phyloP scores from a whole-genome alignment of 257 asterid genomes.

The Solanum peruvianum region DNA sequence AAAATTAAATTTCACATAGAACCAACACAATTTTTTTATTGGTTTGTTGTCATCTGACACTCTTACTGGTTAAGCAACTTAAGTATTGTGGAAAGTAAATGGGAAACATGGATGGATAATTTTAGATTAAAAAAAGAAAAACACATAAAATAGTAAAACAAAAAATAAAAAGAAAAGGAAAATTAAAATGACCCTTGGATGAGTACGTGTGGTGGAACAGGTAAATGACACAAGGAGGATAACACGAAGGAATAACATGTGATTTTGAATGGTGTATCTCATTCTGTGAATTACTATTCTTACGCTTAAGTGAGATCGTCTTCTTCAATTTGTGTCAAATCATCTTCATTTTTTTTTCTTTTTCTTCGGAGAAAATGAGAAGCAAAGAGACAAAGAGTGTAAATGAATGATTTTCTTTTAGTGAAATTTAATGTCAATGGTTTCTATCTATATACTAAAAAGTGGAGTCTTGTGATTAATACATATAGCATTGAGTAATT shows the following conservation, averaged over 20 bases:
- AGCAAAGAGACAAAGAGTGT: neutral
- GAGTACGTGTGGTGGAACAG: neutral
- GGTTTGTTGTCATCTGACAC: too few species aligned
- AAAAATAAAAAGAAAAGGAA: neutral
- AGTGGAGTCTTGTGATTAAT: too few species aligned
- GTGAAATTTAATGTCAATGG: too few species aligned
- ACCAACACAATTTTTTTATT: too few species aligned
- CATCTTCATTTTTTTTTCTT: slow-evolving; percentile 1
- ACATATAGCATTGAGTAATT: too few species aligned
- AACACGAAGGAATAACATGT: neutral
- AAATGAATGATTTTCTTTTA: neutral
- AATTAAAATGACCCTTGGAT: neutral
- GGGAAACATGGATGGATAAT: too few species aligned
- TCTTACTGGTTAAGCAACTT: too few species aligned
- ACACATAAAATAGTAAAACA: too few species aligned
- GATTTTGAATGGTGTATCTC: neutral
- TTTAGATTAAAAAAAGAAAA: neutral
- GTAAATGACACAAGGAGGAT: neutral
- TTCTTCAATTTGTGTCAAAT: slow-evolving; percentile 10
- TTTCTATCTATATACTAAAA: too few species aligned
- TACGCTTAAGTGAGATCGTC: slow-evolving; percentile 1
- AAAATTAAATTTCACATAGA: too few species aligned
- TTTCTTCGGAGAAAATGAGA: neutral
- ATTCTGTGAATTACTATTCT: neutral
- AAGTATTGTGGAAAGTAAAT: too few species aligned